These are phyloP conservation scores for Phytophthora podocarpi DNA, from an alignment of 352 stramenopile genomes.

Conservation along the genomic window DNA sequence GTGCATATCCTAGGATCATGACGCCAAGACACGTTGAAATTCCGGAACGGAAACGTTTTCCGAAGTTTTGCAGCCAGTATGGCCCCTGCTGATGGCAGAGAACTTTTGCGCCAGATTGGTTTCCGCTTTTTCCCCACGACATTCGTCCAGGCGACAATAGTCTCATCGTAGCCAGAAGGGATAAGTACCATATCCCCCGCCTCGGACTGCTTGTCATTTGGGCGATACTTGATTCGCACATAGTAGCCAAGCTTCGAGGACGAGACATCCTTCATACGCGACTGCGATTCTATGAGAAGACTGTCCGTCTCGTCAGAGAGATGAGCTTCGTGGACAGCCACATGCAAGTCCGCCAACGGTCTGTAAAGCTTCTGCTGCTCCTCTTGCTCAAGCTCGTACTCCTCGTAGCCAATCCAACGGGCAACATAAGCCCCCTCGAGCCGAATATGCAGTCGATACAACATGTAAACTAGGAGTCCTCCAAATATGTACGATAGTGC, in stretches of 20 bases:
- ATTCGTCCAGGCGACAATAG: constrained; percentile 76
- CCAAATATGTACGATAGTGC: constrained; percentile 67
- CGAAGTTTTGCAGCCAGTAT: constrained; percentile 51
- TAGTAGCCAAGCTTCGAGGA: constrained; percentile 72
- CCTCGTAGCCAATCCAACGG: constrained; percentile 80
- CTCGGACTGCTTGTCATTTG: constrained; percentile 72
- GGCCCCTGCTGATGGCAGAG: constrained; percentile 16
- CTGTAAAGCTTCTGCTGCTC: constrained; percentile 78
- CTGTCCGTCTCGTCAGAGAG: constrained; percentile 59
- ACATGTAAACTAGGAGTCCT: constrained; percentile 73
- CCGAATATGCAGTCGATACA: constrained; percentile 73
- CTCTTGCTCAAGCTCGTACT: constrained; percentile 75
- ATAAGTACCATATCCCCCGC: constrained; percentile 64
- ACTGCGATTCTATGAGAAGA: constrained; percentile 65
- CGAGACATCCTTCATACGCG: constrained; percentile 61
- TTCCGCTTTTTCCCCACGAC: constrained; percentile 61
- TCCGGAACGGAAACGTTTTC: constrained; percentile 73
- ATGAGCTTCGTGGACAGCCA: constrained; percentile 77
- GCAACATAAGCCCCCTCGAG: constrained; percentile 67
- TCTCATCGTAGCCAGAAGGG: constrained; percentile 66
- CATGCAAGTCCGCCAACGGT: constrained; percentile 67
- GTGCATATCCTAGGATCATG: constrained; percentile 54
- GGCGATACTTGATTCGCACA: constrained; percentile 77
- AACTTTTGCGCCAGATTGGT: constrained; percentile 58
- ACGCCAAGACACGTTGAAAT: constrained; percentile 83